Evolutionary conservation across 176 grass and related monocot species (phyloP).

Genomic region (Thalia dealbata): DNA sequence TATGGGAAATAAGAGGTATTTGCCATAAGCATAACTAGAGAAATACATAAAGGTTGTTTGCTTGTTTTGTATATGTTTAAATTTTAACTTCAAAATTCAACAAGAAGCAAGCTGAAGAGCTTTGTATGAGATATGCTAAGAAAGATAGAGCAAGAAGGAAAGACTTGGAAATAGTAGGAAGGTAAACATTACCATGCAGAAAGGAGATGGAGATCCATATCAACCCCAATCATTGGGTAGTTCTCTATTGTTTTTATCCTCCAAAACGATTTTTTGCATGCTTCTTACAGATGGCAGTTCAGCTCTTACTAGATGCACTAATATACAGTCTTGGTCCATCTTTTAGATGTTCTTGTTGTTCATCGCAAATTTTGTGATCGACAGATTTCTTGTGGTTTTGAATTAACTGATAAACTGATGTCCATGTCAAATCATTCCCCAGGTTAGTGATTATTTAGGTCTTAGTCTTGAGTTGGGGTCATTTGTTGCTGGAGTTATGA

Average conservation of each 20-base stretch:
- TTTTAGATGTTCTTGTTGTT: background rate
- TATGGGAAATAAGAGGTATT: too few species aligned
- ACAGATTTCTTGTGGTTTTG: background rate
- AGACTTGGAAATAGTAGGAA: background rate
- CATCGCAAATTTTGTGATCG: background rate
- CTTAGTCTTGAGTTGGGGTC: slow-evolving; percentile 97
- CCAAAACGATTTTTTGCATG: too few species aligned
- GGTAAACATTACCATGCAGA: background rate
- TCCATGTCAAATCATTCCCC: slow-evolving; percentile 32
- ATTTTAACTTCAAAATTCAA: too few species aligned
- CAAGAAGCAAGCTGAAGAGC: too few species aligned
- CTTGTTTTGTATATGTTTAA: too few species aligned
- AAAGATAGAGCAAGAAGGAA: too few species aligned
- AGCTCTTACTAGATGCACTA: background rate
- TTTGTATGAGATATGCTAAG: too few species aligned
- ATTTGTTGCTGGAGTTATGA: slow-evolving; percentile 97
- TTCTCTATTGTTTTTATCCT: background rate
- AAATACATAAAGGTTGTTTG: too few species aligned
- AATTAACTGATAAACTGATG: background rate
- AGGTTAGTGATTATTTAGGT: slow-evolving; percentile 96
- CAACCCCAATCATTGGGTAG: background rate
- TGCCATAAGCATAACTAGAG: too few species aligned
- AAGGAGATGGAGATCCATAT: background rate
- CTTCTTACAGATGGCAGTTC: too few species aligned
- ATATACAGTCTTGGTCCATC: background rate